phyloP scores from a whole-genome alignment of 1,139 yeast genomes.

The Groenewaldozyma sp. region DNA sequence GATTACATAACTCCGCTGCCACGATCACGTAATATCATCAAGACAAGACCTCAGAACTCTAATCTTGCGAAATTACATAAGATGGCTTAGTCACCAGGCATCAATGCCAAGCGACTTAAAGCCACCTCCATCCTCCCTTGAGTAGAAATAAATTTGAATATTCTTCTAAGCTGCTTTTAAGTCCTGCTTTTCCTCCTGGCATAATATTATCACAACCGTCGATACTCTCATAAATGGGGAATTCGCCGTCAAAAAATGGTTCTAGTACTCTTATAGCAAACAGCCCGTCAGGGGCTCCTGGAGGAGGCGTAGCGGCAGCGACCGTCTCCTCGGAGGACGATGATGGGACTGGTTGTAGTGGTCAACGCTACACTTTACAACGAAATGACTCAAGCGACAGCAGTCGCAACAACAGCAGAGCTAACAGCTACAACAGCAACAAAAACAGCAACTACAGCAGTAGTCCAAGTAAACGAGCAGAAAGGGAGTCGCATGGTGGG shows the following conservation, averaged over 20 bases:
- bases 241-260: constrained; percentile 2
- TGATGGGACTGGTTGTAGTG: constrained; percentile 4
- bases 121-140: too few relatives aligned
- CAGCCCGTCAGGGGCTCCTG: neutral
- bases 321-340: constrained; percentile 1
- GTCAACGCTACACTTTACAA: neutral
- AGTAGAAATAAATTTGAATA: too few relatives aligned
- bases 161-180: too few relatives aligned
- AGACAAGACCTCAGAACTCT: too few relatives aligned
- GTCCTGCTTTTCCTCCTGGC: neutral
- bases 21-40: too few relatives aligned
- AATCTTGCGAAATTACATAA: too few relatives aligned
- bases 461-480: neutral
- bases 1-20: too few relatives aligned
- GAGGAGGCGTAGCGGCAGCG: neutral
- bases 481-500: too few relatives aligned
- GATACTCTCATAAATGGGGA: neutral
- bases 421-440: neutral
- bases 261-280: neutral
- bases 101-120: too few relatives aligned
- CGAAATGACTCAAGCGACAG: neutral
- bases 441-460: neutral
- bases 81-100: too few relatives aligned
- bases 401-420: neutral
- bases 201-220: neutral